Percentiles rank a stretch among this genome's conserved stretches.
Evolutionary conservation across 2,329 filamentous ascomycete species (phyloP).

Genomic region (Dothideomycetes sp.): DNA sequence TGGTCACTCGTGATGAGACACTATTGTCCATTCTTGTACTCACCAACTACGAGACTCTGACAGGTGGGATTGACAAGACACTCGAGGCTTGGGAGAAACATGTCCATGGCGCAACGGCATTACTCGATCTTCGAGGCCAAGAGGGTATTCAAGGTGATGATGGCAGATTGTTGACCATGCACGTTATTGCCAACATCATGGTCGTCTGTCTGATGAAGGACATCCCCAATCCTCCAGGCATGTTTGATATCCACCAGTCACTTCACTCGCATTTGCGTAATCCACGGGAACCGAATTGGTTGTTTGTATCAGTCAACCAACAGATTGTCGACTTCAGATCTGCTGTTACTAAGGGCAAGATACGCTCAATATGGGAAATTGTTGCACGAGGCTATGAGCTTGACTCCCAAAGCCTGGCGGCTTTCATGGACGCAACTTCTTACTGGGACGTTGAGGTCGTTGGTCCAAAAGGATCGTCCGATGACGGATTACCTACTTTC

Average conservation of each 20-base stretch:
- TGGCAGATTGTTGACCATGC: conserved; percentile 1
- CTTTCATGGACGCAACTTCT: not conserved
- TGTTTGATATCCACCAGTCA: too few species aligned
- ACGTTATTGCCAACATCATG: conserved; percentile 2
- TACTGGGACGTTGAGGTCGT: not conserved
- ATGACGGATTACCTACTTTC: conserved; percentile 1
- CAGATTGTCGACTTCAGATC: conserved; percentile 4
- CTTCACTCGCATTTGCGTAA: too few species aligned
- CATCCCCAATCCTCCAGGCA: not conserved
- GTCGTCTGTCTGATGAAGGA: conserved; percentile 2
- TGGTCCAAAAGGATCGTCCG: too few species aligned
- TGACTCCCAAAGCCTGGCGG: not conserved
- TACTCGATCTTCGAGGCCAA: conserved; percentile 3
- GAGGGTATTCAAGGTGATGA: not conserved
- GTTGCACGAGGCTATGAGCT: not conserved
- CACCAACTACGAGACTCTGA: conserved; percentile 9
- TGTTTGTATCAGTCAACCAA: not conserved
- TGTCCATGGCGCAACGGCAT: conserved; percentile 4
- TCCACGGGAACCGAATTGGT: too few species aligned
- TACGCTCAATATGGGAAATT: conserved; percentile 1
- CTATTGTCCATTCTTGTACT: conserved; percentile 5
- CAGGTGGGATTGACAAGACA: not conserved
- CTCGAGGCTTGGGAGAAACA: conserved; percentile 10
- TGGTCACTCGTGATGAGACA: conserved; percentile 3
- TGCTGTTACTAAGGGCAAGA: not conserved